Conservation (phyloP, 371 early-diverging fungal genomes). For the Syncephalastrum sp. region DNA sequence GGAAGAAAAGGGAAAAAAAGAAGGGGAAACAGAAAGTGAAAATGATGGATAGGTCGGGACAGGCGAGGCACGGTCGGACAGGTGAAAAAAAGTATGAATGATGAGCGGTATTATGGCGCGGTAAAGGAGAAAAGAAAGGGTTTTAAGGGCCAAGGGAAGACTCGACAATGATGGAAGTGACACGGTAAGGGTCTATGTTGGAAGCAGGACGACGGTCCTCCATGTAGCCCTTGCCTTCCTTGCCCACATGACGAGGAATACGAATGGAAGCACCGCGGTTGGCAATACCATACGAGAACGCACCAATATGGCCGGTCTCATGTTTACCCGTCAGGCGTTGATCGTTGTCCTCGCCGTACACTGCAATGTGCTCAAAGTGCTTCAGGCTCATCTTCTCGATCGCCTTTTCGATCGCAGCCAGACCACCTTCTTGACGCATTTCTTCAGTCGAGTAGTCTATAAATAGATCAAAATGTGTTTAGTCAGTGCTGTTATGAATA, state of each 20-base stretch:
- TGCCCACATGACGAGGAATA: constrained; percentile 61
- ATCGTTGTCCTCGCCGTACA: constrained; percentile 66
- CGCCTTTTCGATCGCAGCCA: constrained; percentile 53
- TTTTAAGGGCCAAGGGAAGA: constrained; percentile 36
- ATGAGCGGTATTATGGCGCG: no score
- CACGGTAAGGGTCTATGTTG: constrained; percentile 66
- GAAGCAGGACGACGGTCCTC: constrained; percentile 67
- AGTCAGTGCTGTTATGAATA: constrained; percentile 37
- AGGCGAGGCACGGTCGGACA: no score
- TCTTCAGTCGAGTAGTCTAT: constrained; percentile 55
- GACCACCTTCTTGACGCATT: constrained; percentile 61
- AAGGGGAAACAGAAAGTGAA: no score
- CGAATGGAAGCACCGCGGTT: constrained; percentile 67
- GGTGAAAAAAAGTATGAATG: no score
- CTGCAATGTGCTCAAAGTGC: constrained; percentile 60
- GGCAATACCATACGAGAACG: constrained; percentile 61
- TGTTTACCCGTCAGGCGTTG: constrained; percentile 58
- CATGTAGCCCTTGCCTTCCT: constrained; percentile 58
- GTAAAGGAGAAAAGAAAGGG: no score
- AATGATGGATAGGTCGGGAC: no score
- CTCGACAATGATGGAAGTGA: constrained; percentile 57
- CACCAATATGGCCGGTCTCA: constrained; percentile 58
- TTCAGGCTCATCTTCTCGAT: constrained; percentile 53
- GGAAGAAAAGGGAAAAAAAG: no score
- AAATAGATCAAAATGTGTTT: background rate